Evolutionary conservation across 768 basidiomycete genomes (phyloP), one percentile per base, ranked within the genome.

Genomic region (Tulasnella calospora): DNA sequence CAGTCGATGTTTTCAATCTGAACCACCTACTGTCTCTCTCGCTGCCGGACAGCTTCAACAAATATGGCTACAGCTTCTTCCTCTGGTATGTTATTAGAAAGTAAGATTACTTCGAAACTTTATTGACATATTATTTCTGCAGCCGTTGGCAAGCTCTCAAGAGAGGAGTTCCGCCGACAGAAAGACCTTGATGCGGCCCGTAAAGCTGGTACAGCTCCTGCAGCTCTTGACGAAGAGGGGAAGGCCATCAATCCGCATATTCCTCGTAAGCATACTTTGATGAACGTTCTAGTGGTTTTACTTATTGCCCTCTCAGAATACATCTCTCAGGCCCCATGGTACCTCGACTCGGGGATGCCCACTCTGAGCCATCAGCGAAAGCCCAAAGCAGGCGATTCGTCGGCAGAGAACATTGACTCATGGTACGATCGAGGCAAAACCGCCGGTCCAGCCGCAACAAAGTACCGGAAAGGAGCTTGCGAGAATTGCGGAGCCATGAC

Each of bases 301-400:
- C 80, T 75, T 79, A 38, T n/a, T n/a, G 38, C 40, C 30, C 33
- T 69, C 79, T 17, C 81, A 96, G 95, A 98, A 86, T 99, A 98
- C 84, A 99, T 99, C 83, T 95, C 97, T 9, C 95, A 97, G 84
- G 97, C 95, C 10, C 98, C 98, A 78, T 99, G 98, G 98, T 99
- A 99, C 85, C 89, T 97, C 81, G 94, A 98, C 85, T 95, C 93
- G 6, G 98, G 95, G 70, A 92, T 90, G 44, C 96, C 98, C 0
- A 96, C 96, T 13, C 88, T 99, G 76, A 94, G 91, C 83, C 97
- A 98, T 87, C 98, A 99, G 84, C 92, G 97, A 81, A 90, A 91
- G 80, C 91, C 89, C 30, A 81, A 87, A 5, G 90, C 92, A 40
- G 90, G 91, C 80, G 89, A 88, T 55, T 67, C 61, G 6, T 83